phyloP scores from a whole-genome alignment of 2,329 filamentous ascomycete species.

The Trichoderma sp. region DNA sequence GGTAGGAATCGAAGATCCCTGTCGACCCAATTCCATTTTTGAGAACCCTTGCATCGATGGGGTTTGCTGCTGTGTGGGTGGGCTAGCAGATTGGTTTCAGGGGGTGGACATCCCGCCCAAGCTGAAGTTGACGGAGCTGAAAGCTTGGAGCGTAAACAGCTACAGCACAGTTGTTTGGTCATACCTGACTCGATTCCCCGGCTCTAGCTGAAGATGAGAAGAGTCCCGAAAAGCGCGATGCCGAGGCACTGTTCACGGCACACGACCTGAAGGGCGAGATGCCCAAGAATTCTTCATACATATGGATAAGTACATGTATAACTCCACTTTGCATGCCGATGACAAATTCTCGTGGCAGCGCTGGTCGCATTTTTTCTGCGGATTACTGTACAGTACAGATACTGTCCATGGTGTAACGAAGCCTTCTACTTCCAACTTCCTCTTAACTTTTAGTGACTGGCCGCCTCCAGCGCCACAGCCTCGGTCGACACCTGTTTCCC shows the following conservation, averaged over 20 bases:
- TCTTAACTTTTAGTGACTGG: not conserved
- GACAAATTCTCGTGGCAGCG: not conserved
- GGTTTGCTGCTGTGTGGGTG: not conserved
- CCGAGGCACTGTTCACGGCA: not conserved
- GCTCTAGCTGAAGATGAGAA: slow-evolving; percentile 8
- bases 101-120: not conserved
- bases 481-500: not conserved
- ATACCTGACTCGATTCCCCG: slow-evolving; percentile 3
- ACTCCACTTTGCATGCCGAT: not conserved
- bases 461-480: not conserved
- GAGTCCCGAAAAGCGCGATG: not conserved
- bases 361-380: not conserved
- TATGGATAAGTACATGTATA: not conserved
- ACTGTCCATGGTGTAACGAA: not conserved
- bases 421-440: not conserved
- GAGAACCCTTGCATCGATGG: slow-evolving; percentile 5
- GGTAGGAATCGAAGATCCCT: slow-evolving; percentile 6
- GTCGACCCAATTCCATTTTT: not conserved
- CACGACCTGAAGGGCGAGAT: not conserved
- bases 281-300: not conserved
- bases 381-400: not conserved
- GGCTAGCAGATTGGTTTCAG: not conserved
- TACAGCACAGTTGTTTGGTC: not conserved
- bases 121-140: slow-evolving; percentile 11
- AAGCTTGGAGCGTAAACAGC: not conserved